These are phyloP conservation scores for Hymenoscyphus salicellus DNA, from an alignment of 2,329 filamentous ascomycete species.

Conservation along the genomic window DNA sequence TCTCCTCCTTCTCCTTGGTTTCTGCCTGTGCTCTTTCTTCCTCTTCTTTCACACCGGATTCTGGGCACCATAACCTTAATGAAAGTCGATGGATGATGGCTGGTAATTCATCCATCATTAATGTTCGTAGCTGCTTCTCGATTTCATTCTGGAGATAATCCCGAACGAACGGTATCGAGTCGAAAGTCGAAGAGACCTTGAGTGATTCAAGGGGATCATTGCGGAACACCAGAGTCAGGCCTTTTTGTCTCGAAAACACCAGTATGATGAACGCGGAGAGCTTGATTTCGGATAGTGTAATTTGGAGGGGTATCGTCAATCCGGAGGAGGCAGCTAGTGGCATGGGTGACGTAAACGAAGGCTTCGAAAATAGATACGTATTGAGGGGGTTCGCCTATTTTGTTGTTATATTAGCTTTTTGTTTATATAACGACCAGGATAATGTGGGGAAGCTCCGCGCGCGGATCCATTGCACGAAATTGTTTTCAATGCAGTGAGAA, in stretches of 20 bases:
- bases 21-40: slow-evolving; percentile 50
- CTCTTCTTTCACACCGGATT: slow-evolving; percentile 66
- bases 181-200: slow-evolving; percentile 97
- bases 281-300: slow-evolving; percentile 92
- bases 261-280: slow-evolving; percentile 95
- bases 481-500: slow-evolving; percentile 21
- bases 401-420: slow-evolving; percentile 50
- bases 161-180: slow-evolving; percentile 96
- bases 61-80: slow-evolving; percentile 82
- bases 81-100: slow-evolving; percentile 94
- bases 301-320: slow-evolving; percentile 94
- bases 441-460: slow-evolving; percentile 19
- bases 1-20: slow-evolving; percentile 46
- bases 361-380: slow-evolving; percentile 89
- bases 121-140: slow-evolving; percentile 81
- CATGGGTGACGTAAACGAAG: slow-evolving; percentile 86
- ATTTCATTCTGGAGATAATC: slow-evolving; percentile 97
- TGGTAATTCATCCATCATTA: slow-evolving; percentile 97
- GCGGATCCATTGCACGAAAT: slow-evolving; percentile 35
- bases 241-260: slow-evolving; percentile 96
- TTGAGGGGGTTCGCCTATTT: slow-evolving; percentile 86
- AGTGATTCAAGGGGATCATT: slow-evolving; percentile 97
- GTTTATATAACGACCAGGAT: slow-evolving; percentile 32
- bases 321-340: slow-evolving; percentile 88
- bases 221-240: slow-evolving; percentile 91